Conservation (phyloP, 768 basidiomycete genomes). For the Neoboletus brunneissimus region DNA sequence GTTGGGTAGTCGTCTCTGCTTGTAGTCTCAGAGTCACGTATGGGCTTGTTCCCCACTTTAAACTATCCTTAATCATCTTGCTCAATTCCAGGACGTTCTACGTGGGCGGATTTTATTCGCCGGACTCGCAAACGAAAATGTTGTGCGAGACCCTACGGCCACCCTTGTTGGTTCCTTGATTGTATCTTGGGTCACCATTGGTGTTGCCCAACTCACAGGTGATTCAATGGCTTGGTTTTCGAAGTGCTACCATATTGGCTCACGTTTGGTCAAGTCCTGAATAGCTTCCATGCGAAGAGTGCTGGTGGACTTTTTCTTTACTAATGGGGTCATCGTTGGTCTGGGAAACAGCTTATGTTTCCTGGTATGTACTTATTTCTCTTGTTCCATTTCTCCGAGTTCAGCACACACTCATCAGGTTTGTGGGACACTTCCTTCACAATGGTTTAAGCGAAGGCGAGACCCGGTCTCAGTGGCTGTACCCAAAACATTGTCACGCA, state of each 20-base stretch:
- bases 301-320: slow-evolving; percentile 28
- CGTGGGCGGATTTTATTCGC: slow-evolving; percentile 27
- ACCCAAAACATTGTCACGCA: slow-evolving; percentile 30
- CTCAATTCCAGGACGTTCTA: slow-evolving; percentile 22
- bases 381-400: not conserved
- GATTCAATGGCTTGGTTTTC: slow-evolving; percentile 31
- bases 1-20: slow-evolving; percentile 31
- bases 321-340: slow-evolving; percentile 30
- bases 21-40: slow-evolving; percentile 31
- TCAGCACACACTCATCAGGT: slow-evolving; percentile 8
- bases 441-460: slow-evolving; percentile 33
- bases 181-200: slow-evolving; percentile 28
- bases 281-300: slow-evolving; percentile 20
- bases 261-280: slow-evolving; percentile 29
- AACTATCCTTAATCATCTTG: not conserved
- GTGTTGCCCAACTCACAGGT: slow-evolving; percentile 29
- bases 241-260: slow-evolving; percentile 29
- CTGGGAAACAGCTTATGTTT: slow-evolving; percentile 28
- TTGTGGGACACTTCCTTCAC: slow-evolving; percentile 35
- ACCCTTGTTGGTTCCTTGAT: slow-evolving; percentile 35
- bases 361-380: slow-evolving; percentile 14
- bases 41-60: not conserved
- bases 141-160: slow-evolving; percentile 24
- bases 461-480: slow-evolving; percentile 36
- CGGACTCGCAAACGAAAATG: slow-evolving; percentile 24